Percentiles rank a stretch among this genome's conserved stretches.
Conservation (phyloP, 1,284 basidiomycete species). For the Spongispora temasekensis region DNA sequence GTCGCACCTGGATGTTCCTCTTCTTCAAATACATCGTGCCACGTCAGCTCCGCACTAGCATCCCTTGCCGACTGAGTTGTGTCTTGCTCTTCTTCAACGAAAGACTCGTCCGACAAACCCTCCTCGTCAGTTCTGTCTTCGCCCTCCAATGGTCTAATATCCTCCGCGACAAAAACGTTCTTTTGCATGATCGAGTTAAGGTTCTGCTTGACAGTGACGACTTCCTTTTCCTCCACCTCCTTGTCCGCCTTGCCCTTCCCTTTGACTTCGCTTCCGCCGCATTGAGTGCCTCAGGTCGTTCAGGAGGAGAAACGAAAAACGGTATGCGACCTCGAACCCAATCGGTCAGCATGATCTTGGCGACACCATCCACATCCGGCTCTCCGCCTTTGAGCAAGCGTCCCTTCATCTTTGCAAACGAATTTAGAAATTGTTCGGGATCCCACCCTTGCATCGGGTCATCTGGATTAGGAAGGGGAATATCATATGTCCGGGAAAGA, state of each 20-base stretch:
- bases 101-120: conserved; percentile 27
- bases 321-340: conserved; percentile 97
- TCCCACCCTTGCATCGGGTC: conserved; percentile 59
- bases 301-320: conserved; percentile 83
- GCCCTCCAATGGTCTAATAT: conserved; percentile 62
- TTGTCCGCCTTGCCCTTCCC: conserved; percentile 36
- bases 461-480: conserved; percentile 62
- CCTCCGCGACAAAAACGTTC: conserved; percentile 78
- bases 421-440: conserved; percentile 80
- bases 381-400: conserved; percentile 94
- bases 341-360: conserved; percentile 95
- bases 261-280: conserved; percentile 69
- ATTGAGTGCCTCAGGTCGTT: conserved; percentile 69
- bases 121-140: conserved; percentile 37
- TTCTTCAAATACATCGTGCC: conserved; percentile 68
- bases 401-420: conserved; percentile 89
- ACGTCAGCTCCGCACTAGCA: conserved; percentile 51
- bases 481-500: conserved; percentile 87
- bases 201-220: conserved; percentile 69
- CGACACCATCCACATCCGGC: conserved; percentile 90
- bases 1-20: too few species aligned
- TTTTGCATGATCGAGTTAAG: conserved; percentile 80
- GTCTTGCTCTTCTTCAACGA: conserved; percentile 35
- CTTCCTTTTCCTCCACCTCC: conserved; percentile 33
- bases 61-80: conserved; percentile 66